These are phyloP conservation scores for Cryptomeria japonica DNA, from an alignment of 75 land plant genomes.

Conservation along the genomic window DNA sequence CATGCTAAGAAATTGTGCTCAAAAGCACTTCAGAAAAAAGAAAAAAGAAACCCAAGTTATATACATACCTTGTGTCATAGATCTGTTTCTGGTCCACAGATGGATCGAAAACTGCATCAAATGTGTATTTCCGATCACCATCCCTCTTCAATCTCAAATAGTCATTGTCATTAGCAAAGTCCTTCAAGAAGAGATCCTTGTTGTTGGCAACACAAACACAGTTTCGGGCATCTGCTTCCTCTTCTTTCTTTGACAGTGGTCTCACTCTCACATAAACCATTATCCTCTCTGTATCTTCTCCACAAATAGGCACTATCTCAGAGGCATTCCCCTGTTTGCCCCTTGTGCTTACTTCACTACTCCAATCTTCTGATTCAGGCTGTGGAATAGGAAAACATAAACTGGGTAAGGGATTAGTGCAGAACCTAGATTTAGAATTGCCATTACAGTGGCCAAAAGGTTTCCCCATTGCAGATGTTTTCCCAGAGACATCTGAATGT, in stretches of 20 bases:
- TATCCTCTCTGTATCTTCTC: conserved; percentile 12
- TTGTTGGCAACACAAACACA: conserved; percentile 17
- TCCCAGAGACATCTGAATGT: no score
- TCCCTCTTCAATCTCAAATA: conserved; percentile 27
- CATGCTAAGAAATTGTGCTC: background rate
- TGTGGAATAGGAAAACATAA: background rate
- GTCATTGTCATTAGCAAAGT: conserved; percentile 13
- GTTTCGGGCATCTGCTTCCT: conserved; percentile 18
- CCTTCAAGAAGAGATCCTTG: conserved; percentile 20
- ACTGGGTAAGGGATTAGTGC: background rate
- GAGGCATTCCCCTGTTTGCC: background rate
- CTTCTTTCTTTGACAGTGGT: conserved; percentile 32
- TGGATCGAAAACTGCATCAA: conserved; percentile 31
- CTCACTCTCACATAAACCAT: conserved; percentile 34
- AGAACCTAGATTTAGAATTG: background rate
- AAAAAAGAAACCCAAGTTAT: background rate
- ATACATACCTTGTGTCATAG: conserved; percentile 18
- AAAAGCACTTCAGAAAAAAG: background rate
- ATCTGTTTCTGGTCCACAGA: conserved; percentile 20
- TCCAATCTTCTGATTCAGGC: background rate
- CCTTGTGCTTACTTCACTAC: conserved; percentile 8
- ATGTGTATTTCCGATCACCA: conserved; percentile 21
- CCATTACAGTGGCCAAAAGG: background rate
- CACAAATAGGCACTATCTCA: background rate
- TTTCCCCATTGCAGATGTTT: no score